A percentile compares a stretch with the other conserved stretches of the same genome.
Evolutionary conservation across 805 yeast species (phyloP).

Genomic region (Wickerhamiella alocasiicola): DNA sequence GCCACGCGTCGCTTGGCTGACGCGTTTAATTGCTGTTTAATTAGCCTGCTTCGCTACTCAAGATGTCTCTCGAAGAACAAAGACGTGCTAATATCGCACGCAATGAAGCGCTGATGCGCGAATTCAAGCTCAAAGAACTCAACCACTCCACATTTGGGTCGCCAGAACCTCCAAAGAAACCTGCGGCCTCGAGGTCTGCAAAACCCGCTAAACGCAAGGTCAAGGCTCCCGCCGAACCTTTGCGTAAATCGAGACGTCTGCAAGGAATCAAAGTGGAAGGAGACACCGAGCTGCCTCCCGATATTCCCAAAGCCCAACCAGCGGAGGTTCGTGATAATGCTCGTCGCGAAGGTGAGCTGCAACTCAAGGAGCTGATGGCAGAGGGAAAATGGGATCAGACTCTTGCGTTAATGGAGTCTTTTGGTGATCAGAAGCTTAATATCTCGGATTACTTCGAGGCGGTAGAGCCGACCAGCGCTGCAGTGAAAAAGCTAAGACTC

Average conservation of each 20-base stretch:
- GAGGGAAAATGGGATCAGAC: conserved; percentile 32
- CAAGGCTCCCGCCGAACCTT: conserved; percentile 20
- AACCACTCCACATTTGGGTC: conserved; percentile 37
- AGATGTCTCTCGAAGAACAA: conserved; percentile 22
- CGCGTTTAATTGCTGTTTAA: too few relatives aligned
- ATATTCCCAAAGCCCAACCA: conserved; percentile 1
- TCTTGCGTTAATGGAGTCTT: conserved; percentile 20
- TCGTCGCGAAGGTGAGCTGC: conserved; percentile 36
- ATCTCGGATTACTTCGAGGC: conserved; percentile 34
- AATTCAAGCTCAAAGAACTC: conserved; percentile 53
- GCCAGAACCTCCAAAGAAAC: not conserved
- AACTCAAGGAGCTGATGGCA: conserved; percentile 23
- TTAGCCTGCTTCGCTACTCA: too few relatives aligned
- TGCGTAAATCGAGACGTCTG: conserved; percentile 64
- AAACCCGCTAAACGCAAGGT: conserved; percentile 16
- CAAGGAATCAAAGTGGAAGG: conserved; percentile 47
- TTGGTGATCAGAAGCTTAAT: conserved; percentile 23
- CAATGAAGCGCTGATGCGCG: conserved; percentile 60
- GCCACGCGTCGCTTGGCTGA: too few relatives aligned
- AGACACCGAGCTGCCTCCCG: conserved; percentile 21
- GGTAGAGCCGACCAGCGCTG: conserved; percentile 41
- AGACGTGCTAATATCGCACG: conserved; percentile 46
- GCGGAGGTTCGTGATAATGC: conserved; percentile 31
- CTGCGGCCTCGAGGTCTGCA: conserved; percentile 30
- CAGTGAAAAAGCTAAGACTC: conserved; percentile 37